These are phyloP conservation scores for Metarhizium anisopliae DNA, from an alignment of 2,329 filamentous ascomycete genomes.

Conservation along the genomic window DNA sequence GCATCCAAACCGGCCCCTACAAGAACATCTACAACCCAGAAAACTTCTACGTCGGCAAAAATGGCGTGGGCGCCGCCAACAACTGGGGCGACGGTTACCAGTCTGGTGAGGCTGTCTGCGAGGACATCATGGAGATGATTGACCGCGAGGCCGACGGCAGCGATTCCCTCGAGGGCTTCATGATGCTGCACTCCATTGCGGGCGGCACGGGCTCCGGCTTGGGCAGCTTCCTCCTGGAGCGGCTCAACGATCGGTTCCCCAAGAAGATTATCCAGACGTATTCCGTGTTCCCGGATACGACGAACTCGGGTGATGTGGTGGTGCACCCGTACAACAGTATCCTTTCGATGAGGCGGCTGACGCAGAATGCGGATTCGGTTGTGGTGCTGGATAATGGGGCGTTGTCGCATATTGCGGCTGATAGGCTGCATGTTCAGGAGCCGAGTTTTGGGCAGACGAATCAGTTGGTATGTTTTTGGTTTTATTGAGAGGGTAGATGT, in stretches of 20 bases:
- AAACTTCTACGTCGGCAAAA: slow-evolving; percentile 95
- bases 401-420: slow-evolving; percentile 84
- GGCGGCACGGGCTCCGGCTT: slow-evolving; percentile 95
- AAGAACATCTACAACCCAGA: slow-evolving; percentile 99
- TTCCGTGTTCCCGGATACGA: slow-evolving; percentile 93
- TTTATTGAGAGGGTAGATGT: background rate
- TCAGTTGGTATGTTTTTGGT: slow-evolving; percentile 55
- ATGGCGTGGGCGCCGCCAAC: slow-evolving; percentile 88
- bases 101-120: slow-evolving; percentile 81
- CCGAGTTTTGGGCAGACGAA: slow-evolving; percentile 97
- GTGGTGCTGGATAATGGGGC: slow-evolving; percentile 96
- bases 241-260: slow-evolving; percentile 92
- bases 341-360: slow-evolving; percentile 80
- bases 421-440: slow-evolving; percentile 88
- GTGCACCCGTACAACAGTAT: slow-evolving; percentile 98
- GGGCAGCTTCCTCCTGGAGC: slow-evolving; percentile 87
- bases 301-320: slow-evolving; percentile 79
- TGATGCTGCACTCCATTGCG: slow-evolving; percentile 97
- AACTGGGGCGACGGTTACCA: slow-evolving; percentile 98
- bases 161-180: slow-evolving; percentile 96
- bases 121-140: slow-evolving; percentile 99
- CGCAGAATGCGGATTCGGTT: slow-evolving; percentile 94
- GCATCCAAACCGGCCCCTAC: slow-evolving; percentile 88
- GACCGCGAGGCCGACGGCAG: slow-evolving; percentile 97
- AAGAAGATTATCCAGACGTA: slow-evolving; percentile 99